phyloP scores from a whole-genome alignment of 192 early-diverging fungal genomes.

The Backusella australiensis region DNA sequence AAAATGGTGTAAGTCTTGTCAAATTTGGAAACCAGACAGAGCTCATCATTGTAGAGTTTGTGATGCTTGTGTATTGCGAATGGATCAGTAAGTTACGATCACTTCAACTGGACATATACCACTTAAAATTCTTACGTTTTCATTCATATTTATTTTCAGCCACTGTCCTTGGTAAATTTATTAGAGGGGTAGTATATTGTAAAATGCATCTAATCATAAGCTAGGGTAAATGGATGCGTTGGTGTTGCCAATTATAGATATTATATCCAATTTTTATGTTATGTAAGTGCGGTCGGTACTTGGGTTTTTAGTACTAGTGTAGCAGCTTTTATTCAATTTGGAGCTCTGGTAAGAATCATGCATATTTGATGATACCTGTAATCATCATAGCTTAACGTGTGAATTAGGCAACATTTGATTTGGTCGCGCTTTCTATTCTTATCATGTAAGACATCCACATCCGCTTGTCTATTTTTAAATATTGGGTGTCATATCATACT shows the following conservation, averaged over 20 bases:
- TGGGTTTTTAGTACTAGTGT: conserved; percentile 31
- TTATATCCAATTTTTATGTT: conserved; percentile 38
- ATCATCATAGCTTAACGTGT: not conserved
- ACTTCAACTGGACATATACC: not conserved
- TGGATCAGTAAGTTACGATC: conserved; percentile 47
- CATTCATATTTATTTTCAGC: conserved; percentile 10
- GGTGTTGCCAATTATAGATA: conserved; percentile 43
- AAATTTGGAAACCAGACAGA: conserved; percentile 50
- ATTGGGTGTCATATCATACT: not conserved
- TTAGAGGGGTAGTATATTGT: not conserved
- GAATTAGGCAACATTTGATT: conserved; percentile 31
- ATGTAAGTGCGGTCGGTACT: conserved; percentile 18
- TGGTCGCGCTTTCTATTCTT: conserved; percentile 2
- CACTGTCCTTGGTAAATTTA: conserved; percentile 42
- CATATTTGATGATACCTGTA: not conserved
- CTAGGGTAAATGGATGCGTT: conserved; percentile 53
- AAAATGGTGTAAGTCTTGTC: conserved; percentile 39
- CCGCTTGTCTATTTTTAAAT: not conserved
- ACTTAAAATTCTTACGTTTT: not conserved
- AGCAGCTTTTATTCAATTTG: conserved; percentile 18
- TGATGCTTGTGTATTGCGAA: conserved; percentile 47
- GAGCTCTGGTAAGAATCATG: conserved; percentile 8
- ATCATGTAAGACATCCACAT: conserved; percentile 19
- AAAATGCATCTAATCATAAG: not conserved
- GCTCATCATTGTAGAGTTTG: conserved; percentile 55